A percentile compares a stretch with the other conserved stretches of the same genome.
These are phyloP conservation scores for Pontederia crassipes DNA, from an alignment of 176 grass and related monocot genomes.

Conservation along the genomic window DNA sequence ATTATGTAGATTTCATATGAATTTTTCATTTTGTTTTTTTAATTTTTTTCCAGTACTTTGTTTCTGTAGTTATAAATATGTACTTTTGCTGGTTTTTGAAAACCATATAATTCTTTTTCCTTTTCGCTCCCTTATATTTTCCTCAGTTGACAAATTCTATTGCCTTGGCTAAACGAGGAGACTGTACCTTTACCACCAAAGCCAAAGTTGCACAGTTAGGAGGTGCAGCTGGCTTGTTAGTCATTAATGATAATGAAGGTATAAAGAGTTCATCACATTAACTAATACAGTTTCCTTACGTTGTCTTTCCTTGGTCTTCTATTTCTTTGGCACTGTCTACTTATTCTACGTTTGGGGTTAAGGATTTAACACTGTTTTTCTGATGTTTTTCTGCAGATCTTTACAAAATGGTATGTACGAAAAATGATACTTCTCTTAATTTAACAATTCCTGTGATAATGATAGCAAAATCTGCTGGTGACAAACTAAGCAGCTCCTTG, in stretches of 20 bases:
- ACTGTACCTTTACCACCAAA: slow-evolving; percentile 85
- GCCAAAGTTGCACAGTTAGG: slow-evolving; percentile 59
- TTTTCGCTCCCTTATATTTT: slow-evolving; percentile 11
- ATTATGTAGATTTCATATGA: too few relatives aligned
- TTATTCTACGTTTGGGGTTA: not conserved
- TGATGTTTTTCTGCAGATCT: slow-evolving; percentile 44
- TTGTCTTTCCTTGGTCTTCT: slow-evolving; percentile 1
- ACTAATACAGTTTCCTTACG: slow-evolving; percentile 4
- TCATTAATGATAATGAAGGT: slow-evolving; percentile 95
- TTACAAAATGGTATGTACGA: slow-evolving; percentile 94
- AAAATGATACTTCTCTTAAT: slow-evolving; percentile 81
- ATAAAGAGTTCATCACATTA: not conserved
- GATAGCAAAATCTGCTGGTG: slow-evolving; percentile 76
- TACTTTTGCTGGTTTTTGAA: too few relatives aligned
- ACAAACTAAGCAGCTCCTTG: slow-evolving; percentile 45
- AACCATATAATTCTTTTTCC: not conserved
- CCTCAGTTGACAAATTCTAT: slow-evolving; percentile 61
- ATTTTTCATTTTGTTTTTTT: too few relatives aligned
- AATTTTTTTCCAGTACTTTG: too few relatives aligned
- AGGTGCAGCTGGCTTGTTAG: slow-evolving; percentile 65
- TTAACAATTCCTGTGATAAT: slow-evolving; percentile 85
- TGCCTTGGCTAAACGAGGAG: slow-evolving; percentile 66
- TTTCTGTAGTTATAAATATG: too few relatives aligned
- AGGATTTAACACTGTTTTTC: not conserved
- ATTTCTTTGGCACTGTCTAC: slow-evolving; percentile 1